These are phyloP conservation scores for Zopfochytrium polystomum DNA, from an alignment of 371 early-diverging fungal species.

Conservation along the genomic window DNA sequence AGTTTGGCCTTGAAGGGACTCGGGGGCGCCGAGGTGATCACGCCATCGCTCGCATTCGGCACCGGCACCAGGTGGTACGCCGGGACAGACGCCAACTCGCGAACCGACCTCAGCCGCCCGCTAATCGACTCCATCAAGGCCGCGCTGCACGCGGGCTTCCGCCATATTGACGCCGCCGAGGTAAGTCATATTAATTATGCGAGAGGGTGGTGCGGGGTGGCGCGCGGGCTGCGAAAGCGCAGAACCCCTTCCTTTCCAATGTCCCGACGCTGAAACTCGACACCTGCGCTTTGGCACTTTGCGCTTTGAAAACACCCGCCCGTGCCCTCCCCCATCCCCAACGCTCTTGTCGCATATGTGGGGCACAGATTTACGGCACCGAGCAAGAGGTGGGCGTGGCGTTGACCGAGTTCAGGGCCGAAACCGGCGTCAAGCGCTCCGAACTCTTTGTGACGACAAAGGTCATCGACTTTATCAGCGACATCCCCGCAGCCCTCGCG, in stretches of 20 bases:
- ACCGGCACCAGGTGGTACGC: conserved; percentile 32
- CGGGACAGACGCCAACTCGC: neutral
- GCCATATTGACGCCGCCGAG: conserved; percentile 35
- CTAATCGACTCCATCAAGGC: conserved; percentile 18
- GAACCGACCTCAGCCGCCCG: conserved; percentile 11
- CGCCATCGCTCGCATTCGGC: conserved; percentile 31
- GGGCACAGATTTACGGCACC: conserved; percentile 23
- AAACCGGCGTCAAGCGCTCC: conserved; percentile 17
- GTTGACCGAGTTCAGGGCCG: conserved; percentile 14
- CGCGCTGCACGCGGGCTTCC: conserved; percentile 24
- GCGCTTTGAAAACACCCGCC: no score
- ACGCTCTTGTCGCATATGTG: no score
- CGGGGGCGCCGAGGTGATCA: no score
- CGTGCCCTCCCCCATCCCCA: no score
- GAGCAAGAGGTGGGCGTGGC: conserved; percentile 27
- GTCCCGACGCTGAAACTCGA: no score
- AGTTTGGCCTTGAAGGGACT: no score
- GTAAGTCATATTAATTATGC: no score
- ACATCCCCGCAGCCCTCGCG: conserved; percentile 10
- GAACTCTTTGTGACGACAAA: conserved; percentile 34
- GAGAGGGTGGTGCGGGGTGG: no score
- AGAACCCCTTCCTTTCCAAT: no score
- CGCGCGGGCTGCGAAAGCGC: no score
- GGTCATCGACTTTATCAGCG: conserved; percentile 4
- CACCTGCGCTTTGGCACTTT: neutral